Percentiles rank a stretch among this genome's conserved stretches.
These are phyloP conservation scores for Austropuccinia psidii DNA, from an alignment of 1,284 basidiomycete species.

Conservation along the genomic window DNA sequence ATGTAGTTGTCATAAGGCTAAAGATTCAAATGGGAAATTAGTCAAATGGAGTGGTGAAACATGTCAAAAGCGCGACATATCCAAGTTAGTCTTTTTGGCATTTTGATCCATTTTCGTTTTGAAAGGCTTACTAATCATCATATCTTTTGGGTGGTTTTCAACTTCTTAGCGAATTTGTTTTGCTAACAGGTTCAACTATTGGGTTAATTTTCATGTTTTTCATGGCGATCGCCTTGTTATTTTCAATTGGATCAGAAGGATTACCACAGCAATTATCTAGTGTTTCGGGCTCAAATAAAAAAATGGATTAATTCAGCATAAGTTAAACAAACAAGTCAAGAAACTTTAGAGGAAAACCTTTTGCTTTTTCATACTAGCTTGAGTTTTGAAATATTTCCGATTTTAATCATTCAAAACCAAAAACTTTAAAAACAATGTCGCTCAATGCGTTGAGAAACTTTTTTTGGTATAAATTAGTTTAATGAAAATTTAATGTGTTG, in stretches of 20 bases:
- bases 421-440: too few relatives aligned
- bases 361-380: too few relatives aligned
- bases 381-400: too few relatives aligned
- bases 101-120: neutral
- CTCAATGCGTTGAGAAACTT: too few relatives aligned
- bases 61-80: constrained; percentile 26
- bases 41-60: constrained; percentile 8
- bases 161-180: constrained; percentile 10
- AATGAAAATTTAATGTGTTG: too few relatives aligned
- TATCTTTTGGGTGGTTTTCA: neutral
- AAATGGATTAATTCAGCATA: constrained; percentile 13
- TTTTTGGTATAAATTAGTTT: too few relatives aligned
- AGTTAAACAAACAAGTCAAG: too few relatives aligned
- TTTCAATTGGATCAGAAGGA: neutral
- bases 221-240: constrained; percentile 1
- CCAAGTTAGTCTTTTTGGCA: constrained; percentile 8
- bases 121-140: neutral
- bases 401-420: too few relatives aligned
- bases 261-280: constrained; percentile 18
- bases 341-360: too few relatives aligned
- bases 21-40: constrained; percentile 5
- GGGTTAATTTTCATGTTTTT: neutral
- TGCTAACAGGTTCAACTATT: constrained; percentile 5
- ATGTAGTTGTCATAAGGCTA: constrained; percentile 4
- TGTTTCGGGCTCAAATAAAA: constrained; percentile 10